These are phyloP conservation scores for Plasmodium coatneyi DNA, from an alignment of 169 alveolate genomes.

Conservation along the genomic window DNA sequence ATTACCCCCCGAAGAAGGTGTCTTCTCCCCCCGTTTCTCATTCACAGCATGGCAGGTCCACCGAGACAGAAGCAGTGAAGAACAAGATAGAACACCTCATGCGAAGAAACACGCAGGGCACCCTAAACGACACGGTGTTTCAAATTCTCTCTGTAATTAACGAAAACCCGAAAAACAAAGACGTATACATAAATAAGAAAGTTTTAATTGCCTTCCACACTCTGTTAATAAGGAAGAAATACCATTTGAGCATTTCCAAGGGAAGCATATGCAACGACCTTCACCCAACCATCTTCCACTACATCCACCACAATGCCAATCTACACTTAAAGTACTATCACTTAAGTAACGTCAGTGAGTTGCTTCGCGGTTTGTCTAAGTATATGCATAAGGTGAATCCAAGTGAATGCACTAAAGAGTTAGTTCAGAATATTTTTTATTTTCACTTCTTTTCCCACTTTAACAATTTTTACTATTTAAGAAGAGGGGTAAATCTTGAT, in stretches of 20 bases:
- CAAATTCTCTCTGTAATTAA: constrained; percentile 10
- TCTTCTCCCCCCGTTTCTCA: neutral
- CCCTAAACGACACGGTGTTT: neutral
- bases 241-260: constrained; percentile 8
- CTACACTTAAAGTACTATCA: constrained; percentile 13
- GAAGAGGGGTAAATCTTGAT: neutral
- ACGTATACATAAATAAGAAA: constrained; percentile 31
- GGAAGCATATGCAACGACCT: constrained; percentile 23
- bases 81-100: neutral
- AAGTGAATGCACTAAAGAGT: constrained; percentile 6
- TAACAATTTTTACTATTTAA: neutral
- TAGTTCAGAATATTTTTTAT: constrained; percentile 24
- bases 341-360: constrained; percentile 19
- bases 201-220: constrained; percentile 20
- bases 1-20: neutral
- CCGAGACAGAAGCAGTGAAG: neutral
- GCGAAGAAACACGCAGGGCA: neutral
- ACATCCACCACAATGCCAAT: constrained; percentile 33
- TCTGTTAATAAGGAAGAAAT: constrained; percentile 23
- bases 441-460: constrained; percentile 17
- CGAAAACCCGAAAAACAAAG: neutral
- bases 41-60: neutral
- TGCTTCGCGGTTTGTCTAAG: constrained; percentile 11
- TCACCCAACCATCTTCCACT: constrained; percentile 27
- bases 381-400: constrained; percentile 33